Percentiles rank a stretch among this genome's conserved stretches.
Evolutionary conservation across 306 rosid genomes (phyloP).

Genomic region (Quillaja saponaria): DNA sequence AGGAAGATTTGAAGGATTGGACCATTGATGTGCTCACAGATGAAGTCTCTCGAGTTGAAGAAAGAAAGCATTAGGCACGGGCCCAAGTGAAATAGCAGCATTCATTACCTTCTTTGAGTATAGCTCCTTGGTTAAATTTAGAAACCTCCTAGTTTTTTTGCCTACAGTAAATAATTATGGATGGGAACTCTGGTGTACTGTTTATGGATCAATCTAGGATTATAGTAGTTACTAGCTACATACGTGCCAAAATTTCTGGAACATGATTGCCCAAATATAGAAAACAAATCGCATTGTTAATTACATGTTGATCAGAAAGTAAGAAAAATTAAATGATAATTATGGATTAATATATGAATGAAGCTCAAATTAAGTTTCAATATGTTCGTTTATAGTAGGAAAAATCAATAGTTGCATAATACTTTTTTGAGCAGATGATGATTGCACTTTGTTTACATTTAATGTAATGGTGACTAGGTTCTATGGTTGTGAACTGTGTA

Average conservation of each 20-base stretch:
- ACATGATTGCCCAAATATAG: background rate
- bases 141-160: background rate
- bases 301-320: background rate
- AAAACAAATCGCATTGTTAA: conserved; percentile 11
- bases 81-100: conserved; percentile 28
- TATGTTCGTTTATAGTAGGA: background rate
- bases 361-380: background rate
- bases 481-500: too few relatives aligned
- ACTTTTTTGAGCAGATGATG: background rate
- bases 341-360: background rate
- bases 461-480: too few relatives aligned
- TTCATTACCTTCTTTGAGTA: too few relatives aligned
- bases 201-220: background rate
- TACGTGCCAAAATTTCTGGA: background rate
- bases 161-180: conserved; percentile 5
- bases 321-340: conserved; percentile 4
- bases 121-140: too few relatives aligned
- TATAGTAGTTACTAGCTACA: background rate
- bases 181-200: background rate
- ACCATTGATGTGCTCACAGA: conserved; percentile 69
- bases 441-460: background rate
- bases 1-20: conserved; percentile 87
- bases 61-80: conserved; percentile 56
- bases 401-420: background rate
- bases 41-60: conserved; percentile 64